Percentiles rank a stretch among this genome's conserved stretches.
phyloP scores from a whole-genome alignment of 371 early-diverging fungal genomes.

The Lichtheimia ramosa region DNA sequence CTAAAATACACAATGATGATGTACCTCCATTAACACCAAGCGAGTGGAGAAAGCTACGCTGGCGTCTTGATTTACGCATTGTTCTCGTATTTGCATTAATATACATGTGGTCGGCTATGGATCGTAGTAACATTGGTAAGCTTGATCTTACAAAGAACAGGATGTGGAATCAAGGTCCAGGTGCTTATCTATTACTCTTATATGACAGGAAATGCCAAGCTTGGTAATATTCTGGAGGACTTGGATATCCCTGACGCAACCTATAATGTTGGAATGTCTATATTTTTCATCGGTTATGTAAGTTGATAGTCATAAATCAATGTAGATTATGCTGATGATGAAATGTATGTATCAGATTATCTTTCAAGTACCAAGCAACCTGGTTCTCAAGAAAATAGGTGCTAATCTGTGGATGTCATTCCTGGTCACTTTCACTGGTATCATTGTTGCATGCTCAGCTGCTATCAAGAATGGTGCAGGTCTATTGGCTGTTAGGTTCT shows the following conservation, averaged over 20 bases:
- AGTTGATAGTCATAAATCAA: not conserved
- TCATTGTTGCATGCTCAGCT: slow-evolving; percentile 45
- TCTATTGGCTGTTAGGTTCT: slow-evolving; percentile 62
- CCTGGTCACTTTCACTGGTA: slow-evolving; percentile 48
- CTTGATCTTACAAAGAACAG: too few relatives aligned
- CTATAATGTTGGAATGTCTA: slow-evolving; percentile 59
- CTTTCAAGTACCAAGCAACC: slow-evolving; percentile 72
- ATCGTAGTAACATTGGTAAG: slow-evolving; percentile 52
- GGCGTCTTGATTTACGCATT: slow-evolving; percentile 20
- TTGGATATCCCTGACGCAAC: slow-evolving; percentile 44
- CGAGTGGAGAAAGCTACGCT: slow-evolving; percentile 7
- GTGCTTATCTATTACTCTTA: too few relatives aligned
- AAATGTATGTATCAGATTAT: slow-evolving; percentile 32
- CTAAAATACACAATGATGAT: not conserved
- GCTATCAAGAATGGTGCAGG: slow-evolving; percentile 42
- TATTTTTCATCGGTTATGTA: slow-evolving; percentile 65
- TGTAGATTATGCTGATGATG: not conserved
- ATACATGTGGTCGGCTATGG: slow-evolving; percentile 52
- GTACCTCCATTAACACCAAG: not conserved
- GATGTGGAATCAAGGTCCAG: too few relatives aligned
- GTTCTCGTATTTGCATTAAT: slow-evolving; percentile 38
- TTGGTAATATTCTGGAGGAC: slow-evolving; percentile 46
- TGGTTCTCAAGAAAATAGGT: slow-evolving; percentile 63
- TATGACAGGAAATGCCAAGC: slow-evolving; percentile 51
- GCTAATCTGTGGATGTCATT: slow-evolving; percentile 72